These are phyloP conservation scores for Termitomyces sp. DNA, from an alignment of 768 basidiomycete species.

Conservation along the genomic window DNA sequence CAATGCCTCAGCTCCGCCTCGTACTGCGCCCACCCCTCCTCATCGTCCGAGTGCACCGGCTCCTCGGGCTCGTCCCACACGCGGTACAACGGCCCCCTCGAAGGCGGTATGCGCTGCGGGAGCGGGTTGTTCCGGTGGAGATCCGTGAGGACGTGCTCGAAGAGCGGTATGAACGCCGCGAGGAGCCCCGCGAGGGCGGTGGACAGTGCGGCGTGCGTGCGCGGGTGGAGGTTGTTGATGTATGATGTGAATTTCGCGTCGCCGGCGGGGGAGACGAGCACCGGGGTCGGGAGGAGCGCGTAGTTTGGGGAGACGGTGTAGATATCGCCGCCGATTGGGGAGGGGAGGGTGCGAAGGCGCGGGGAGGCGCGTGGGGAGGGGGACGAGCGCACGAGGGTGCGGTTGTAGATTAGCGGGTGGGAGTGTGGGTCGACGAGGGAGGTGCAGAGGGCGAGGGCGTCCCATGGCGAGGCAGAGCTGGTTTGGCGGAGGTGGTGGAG, in stretches of 20 bases:
- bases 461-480: constrained; percentile 1
- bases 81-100: constrained; percentile 26
- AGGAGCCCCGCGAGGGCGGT: constrained; percentile 18
- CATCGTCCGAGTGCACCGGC: constrained; percentile 43
- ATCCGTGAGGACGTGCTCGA: constrained; percentile 48
- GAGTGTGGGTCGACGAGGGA: constrained; percentile 35
- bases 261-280: constrained; percentile 26
- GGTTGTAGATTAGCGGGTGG: constrained; percentile 33
- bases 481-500: constrained; percentile 17
- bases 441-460: constrained; percentile 16
- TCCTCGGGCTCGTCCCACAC: constrained; percentile 44
- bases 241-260: constrained; percentile 34
- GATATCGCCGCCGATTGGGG: constrained; percentile 24
- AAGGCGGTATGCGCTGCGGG: constrained; percentile 33
- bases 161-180: constrained; percentile 35
- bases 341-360: constrained; percentile 18
- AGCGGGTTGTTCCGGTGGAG: constrained; percentile 43
- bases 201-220: constrained; percentile 22
- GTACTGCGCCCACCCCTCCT: constrained; percentile 39
- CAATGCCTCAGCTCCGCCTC: constrained; percentile 37
- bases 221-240: constrained; percentile 47
- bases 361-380: constrained; percentile 13
- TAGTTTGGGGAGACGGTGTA: constrained; percentile 35
- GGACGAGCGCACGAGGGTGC: constrained; percentile 26
- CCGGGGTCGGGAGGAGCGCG: constrained; percentile 39